These are phyloP conservation scores for Xylaria sp. DNA, from an alignment of 2,329 filamentous ascomycete species.

Conservation along the genomic window DNA sequence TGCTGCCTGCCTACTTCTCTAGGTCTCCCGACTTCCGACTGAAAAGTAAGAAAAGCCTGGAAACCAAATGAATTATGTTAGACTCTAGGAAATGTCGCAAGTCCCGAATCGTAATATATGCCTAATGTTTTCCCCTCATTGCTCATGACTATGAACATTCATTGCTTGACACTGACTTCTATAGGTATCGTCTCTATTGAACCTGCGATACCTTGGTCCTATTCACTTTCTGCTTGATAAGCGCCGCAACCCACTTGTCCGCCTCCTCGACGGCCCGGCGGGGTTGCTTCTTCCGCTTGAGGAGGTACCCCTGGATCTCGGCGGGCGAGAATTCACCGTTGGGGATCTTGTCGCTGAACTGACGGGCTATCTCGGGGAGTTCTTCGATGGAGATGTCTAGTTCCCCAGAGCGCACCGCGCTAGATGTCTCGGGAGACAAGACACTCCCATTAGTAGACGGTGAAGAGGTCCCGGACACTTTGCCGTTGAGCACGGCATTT, in stretches of 20 bases:
- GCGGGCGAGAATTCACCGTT: constrained; percentile 58
- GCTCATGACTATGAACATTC: not conserved
- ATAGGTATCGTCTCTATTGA: constrained; percentile 50
- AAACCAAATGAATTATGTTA: not conserved
- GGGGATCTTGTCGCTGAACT: constrained; percentile 63
- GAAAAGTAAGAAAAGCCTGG: too few species aligned
- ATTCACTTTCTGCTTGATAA: constrained; percentile 61
- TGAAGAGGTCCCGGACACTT: not conserved
- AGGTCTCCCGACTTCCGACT: not conserved
- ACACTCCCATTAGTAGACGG: constrained; percentile 21
- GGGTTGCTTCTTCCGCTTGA: constrained; percentile 70
- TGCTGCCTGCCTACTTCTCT: not conserved
- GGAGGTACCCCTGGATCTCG: constrained; percentile 71
- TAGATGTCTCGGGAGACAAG: constrained; percentile 30
- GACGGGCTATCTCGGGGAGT: constrained; percentile 56
- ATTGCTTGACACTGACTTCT: not conserved
- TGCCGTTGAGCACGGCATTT: constrained; percentile 4
- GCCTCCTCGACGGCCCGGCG: constrained; percentile 64
- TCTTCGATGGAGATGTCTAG: constrained; percentile 53
- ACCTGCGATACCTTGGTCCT: constrained; percentile 61
- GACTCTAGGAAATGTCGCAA: not conserved
- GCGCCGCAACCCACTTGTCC: constrained; percentile 62
- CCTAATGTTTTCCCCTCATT: not conserved
- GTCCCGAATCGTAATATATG: not conserved
- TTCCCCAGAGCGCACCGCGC: constrained; percentile 38